Evolutionary conservation across 352 stramenopile genomes (phyloP).

Genomic region (Globisporangium iwayamae): DNA sequence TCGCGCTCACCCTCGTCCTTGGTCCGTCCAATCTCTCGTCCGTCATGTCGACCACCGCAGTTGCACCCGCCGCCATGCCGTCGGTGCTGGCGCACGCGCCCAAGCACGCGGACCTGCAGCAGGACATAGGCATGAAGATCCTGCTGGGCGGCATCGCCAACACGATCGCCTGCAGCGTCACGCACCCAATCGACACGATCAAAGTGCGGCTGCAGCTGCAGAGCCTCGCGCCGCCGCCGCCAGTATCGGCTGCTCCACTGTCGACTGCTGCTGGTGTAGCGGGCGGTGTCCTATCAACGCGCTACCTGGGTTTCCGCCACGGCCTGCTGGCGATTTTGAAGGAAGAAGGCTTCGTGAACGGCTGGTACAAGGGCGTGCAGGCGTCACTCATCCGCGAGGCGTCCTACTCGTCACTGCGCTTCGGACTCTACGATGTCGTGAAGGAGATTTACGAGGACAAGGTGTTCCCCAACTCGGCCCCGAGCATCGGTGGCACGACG

Average conservation of each 20-base stretch:
- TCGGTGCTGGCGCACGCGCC: constrained; percentile 7
- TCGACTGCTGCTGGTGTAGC: background rate
- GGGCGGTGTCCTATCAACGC: constrained; percentile 19
- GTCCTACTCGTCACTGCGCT: constrained; percentile 76
- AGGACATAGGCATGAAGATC: constrained; percentile 61
- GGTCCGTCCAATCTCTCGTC: no score
- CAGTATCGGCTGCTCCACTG: constrained; percentile 11
- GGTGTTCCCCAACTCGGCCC: constrained; percentile 35
- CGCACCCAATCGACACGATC: constrained; percentile 64
- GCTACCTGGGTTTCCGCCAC: constrained; percentile 57
- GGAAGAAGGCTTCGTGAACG: constrained; percentile 49
- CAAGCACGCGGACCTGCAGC: constrained; percentile 44
- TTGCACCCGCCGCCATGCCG: constrained; percentile 1
- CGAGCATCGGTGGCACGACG: constrained; percentile 32
- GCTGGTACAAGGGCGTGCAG: constrained; percentile 55
- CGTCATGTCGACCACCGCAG: constrained; percentile 10
- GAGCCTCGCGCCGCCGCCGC: constrained; percentile 26
- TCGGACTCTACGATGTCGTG: constrained; percentile 74
- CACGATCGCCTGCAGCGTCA: constrained; percentile 43
- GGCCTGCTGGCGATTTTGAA: constrained; percentile 49
- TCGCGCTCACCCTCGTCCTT: constrained; percentile 6
- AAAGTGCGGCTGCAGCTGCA: constrained; percentile 71
- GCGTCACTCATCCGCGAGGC: constrained; percentile 64
- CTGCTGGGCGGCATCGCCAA: constrained; percentile 60
- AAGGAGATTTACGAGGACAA: constrained; percentile 70